Conservation (phyloP, 768 basidiomycete species). For the Hygrophorus russula region DNA sequence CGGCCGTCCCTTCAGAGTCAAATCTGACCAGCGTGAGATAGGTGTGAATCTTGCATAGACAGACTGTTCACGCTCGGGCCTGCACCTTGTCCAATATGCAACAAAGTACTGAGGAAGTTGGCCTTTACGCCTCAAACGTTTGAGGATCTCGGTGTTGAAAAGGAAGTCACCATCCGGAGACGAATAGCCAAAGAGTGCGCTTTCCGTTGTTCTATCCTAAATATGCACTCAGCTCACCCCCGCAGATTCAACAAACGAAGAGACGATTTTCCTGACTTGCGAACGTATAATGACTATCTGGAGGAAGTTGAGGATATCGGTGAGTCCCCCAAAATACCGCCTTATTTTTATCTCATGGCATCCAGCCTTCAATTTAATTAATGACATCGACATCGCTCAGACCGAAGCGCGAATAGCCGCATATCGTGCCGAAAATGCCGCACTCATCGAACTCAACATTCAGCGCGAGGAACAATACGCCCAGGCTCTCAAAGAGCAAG, state of each 20-base stretch:
- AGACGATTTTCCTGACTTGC: slow-evolving; percentile 77
- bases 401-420: slow-evolving; percentile 78
- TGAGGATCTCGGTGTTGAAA: slow-evolving; percentile 86
- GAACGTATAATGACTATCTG: slow-evolving; percentile 88
- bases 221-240: slow-evolving; percentile 2
- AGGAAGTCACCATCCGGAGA: slow-evolving; percentile 83
- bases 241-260: slow-evolving; percentile 86
- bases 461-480: slow-evolving; percentile 73
- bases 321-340: slow-evolving; percentile 11
- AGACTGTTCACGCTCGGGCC: slow-evolving; percentile 92
- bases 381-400: slow-evolving; percentile 67
- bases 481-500: slow-evolving; percentile 62
- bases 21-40: slow-evolving; percentile 18
- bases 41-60: slow-evolving; percentile 99
- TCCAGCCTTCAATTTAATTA: slow-evolving; percentile 89
- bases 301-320: slow-evolving; percentile 91
- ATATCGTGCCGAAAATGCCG: slow-evolving; percentile 74
- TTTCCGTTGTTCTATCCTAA: background rate
- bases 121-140: slow-evolving; percentile 96
- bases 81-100: slow-evolving; percentile 92
- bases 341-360: slow-evolving; percentile 3
- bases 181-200: slow-evolving; percentile 83
- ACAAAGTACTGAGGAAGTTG: slow-evolving; percentile 75
- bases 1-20: background rate
- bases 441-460: slow-evolving; percentile 72